Evolutionary conservation across 2,329 filamentous ascomycete genomes (phyloP), one percentile per base, ranked within the genome.

Genomic region (Fusarium globosum): DNA sequence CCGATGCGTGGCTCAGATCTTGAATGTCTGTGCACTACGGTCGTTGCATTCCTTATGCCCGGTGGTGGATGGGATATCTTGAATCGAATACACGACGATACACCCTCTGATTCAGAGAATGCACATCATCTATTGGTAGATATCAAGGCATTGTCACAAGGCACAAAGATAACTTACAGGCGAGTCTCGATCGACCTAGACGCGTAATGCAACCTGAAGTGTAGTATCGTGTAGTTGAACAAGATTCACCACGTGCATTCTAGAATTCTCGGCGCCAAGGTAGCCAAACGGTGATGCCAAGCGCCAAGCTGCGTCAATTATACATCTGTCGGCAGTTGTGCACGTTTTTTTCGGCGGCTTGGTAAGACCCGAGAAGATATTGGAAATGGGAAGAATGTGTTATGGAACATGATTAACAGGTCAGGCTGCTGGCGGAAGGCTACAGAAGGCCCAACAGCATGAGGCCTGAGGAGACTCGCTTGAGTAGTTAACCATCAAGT

Each of bases 201-300:
- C 23, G 23, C 35, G 35, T 55, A 30, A 41, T n/a, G 20, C 35
- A 41, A n/a, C 35, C 51, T 41, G 23, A 28, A 41, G 20, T 28
- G 33, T 38, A 20, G 42, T 48, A 58, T 58, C 56, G 20, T 58
- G 33, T 28, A 36, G 30, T 49, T 14, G 6, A 38, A 28, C 14
- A 39, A 18, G 20, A 30, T 51, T 38, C 23, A 38, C 30, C 33
- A 56, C 48, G 23, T 42, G 21, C 6, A 18, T 59, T 59, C 26
- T 23, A 33, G 15, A 41, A 68, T 30, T n/a, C 38, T 68, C 16
- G 63, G 63, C 39, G 65, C 65, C 53, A 52, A 68, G 52, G 20
- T 63, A 2, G 8, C 26, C 4, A n/a, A 57, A 30, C 38, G 16
- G 14, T 36, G 6, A 21, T 30, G 49, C 43, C 43, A 45, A 60